Percentiles rank a stretch among this genome's conserved stretches.
Evolutionary conservation across 2,329 filamentous ascomycete species (phyloP).

Genomic region (Neopestalotiopsis clavispora): DNA sequence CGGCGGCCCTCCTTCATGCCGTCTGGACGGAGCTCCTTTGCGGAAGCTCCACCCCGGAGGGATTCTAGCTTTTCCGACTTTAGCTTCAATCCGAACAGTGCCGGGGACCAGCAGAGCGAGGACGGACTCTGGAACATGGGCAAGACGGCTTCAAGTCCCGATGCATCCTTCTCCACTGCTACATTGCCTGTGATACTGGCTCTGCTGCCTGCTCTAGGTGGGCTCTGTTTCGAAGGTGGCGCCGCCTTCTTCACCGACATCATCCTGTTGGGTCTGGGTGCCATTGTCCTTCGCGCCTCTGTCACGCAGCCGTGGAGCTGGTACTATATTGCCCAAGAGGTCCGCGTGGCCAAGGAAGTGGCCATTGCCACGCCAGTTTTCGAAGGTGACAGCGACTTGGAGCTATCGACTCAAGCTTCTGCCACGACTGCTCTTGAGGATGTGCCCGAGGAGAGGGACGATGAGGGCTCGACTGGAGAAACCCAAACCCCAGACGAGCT

Average conservation of each 20-base stretch:
- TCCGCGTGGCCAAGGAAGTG: conserved; percentile 58
- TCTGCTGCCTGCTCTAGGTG: conserved; percentile 83
- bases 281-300: conserved; percentile 90
- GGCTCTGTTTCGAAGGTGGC: conserved; percentile 84
- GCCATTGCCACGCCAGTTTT: conserved; percentile 43
- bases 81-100: conserved; percentile 42
- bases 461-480: conserved; percentile 21
- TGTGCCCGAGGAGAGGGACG: conserved; percentile 49
- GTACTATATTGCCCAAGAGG: conserved; percentile 73
- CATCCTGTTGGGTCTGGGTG: conserved; percentile 78
- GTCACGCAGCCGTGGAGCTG: conserved; percentile 88
- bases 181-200: conserved; percentile 83
- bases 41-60: conserved; percentile 57
- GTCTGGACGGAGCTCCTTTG: conserved; percentile 27
- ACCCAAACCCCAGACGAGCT: not conserved
- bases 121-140: conserved; percentile 68
- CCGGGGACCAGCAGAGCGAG: conserved; percentile 63
- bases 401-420: conserved; percentile 29
- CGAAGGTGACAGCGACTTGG: conserved; percentile 51
- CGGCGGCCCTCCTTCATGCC: conserved; percentile 28
- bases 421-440: conserved; percentile 40
- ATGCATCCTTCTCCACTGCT: conserved; percentile 73
- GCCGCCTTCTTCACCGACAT: conserved; percentile 84
- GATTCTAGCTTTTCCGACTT: conserved; percentile 79
- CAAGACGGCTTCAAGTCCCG: conserved; percentile 41